These are phyloP conservation scores for Xylaria sp. DNA, from an alignment of 2,329 filamentous ascomycete genomes.

Conservation along the genomic window DNA sequence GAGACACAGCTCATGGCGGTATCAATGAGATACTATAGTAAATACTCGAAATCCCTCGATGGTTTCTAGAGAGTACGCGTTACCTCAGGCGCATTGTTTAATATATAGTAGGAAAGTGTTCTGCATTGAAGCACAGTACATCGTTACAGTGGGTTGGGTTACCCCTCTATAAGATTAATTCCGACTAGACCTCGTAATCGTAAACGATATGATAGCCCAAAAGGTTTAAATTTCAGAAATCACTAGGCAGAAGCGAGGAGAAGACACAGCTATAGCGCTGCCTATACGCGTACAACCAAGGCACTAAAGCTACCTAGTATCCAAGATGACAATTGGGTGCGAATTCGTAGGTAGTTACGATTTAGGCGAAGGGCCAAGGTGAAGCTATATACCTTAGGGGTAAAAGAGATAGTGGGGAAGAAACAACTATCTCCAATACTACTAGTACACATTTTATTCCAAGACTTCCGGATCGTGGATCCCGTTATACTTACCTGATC, in stretches of 20 bases:
- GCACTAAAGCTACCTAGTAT: neutral
- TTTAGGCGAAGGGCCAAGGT: neutral
- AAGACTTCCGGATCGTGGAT: neutral
- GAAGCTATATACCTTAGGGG: too few relatives aligned
- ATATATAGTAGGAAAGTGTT: neutral
- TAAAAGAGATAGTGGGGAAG: neutral
- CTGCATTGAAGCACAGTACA: too few relatives aligned
- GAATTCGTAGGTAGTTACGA: too few relatives aligned
- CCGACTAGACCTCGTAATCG: neutral
- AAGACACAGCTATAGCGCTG: neutral
- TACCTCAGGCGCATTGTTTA: neutral
- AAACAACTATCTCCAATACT: neutral
- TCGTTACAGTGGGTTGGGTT: too few relatives aligned
- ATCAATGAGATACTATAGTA: neutral
- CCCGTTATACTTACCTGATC: neutral
- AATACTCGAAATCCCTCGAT: neutral
- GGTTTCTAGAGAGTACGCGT: neutral
- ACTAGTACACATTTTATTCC: neutral
- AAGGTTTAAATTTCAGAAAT: neutral
- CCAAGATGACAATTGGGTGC: neutral
- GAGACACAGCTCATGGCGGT: neutral
- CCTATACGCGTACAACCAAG: neutral
- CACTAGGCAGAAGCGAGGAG: neutral
- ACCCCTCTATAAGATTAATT: too few relatives aligned
- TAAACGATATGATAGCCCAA: neutral